Conservation (phyloP, 352 stramenopile genomes). For the Globisporangium emineosum region DNA sequence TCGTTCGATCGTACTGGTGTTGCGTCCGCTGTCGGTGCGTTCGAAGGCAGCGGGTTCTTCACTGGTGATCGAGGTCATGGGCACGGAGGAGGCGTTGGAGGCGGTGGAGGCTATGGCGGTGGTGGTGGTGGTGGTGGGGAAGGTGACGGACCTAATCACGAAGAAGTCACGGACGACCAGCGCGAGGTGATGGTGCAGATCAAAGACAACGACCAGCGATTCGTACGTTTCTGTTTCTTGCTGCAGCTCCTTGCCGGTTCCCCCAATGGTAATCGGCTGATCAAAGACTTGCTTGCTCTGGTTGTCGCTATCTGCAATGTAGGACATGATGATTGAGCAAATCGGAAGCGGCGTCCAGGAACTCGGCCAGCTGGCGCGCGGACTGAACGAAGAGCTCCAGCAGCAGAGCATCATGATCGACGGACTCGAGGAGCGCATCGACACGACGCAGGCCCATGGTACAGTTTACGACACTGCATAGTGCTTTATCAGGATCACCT, state of each 20-base stretch:
- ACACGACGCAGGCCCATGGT: conserved; percentile 78
- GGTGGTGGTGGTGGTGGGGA: conserved; percentile 19
- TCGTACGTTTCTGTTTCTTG: conserved; percentile 41
- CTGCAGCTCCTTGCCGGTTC: not conserved
- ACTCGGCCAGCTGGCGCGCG: conserved; percentile 70
- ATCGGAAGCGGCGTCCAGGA: conserved; percentile 78
- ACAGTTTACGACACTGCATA: not conserved
- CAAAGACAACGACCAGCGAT: conserved; percentile 78
- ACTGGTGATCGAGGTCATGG: conserved; percentile 26
- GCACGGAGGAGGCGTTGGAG: conserved; percentile 25
- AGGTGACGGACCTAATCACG: conserved; percentile 25
- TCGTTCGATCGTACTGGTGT: conserved; percentile 47
- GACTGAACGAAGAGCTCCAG: conserved; percentile 81
- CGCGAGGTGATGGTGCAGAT: conserved; percentile 69
- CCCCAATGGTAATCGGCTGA: not conserved
- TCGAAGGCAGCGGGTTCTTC: conserved; percentile 68
- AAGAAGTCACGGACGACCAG: conserved; percentile 70
- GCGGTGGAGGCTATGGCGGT: conserved; percentile 20
- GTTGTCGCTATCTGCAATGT: not conserved
- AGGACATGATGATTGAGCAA: conserved; percentile 87
- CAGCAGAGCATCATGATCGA: conserved; percentile 89
- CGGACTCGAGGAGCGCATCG: conserved; percentile 73
- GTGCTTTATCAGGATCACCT: not conserved
- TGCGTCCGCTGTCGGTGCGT: conserved; percentile 43
- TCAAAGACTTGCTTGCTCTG: not conserved